Conservation (phyloP, 441 rosid species). For the Populus hybrid region DNA sequence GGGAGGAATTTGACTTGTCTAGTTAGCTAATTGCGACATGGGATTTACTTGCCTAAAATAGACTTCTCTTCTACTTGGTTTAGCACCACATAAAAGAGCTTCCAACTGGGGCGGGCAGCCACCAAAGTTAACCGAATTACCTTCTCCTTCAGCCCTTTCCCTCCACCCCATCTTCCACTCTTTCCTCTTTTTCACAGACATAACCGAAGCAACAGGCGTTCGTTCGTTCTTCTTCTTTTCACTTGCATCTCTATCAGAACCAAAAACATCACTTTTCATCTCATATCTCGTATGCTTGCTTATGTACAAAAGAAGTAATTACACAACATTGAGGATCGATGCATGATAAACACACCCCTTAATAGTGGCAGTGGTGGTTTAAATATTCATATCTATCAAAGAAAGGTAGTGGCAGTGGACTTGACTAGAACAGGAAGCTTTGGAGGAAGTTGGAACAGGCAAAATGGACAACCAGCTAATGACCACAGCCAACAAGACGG, state of each 20-base stretch:
- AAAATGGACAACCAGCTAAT: background rate
- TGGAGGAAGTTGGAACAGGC: background rate
- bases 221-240: background rate
- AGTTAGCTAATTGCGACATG: background rate
- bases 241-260: background rate
- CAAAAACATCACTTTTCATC: background rate
- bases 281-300: background rate
- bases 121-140: constrained; percentile 15
- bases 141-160: background rate
- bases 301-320: background rate
- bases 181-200: background rate
- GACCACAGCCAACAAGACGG: constrained; percentile 17
- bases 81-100: constrained; percentile 23
- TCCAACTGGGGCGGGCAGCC: constrained; percentile 40
- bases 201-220: background rate
- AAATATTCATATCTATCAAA: background rate
- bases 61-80: background rate
- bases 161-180: background rate
- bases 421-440: background rate
- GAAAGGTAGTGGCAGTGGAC: background rate
- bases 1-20: background rate
- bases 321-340: background rate
- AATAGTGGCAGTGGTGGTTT: background rate
- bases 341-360: background rate
- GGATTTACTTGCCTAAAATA: constrained; percentile 8